Percentiles rank a stretch among this genome's conserved stretches.
These are phyloP conservation scores for Boletus bicolor DNA, from an alignment of 768 basidiomycete species.

Conservation along the genomic window DNA sequence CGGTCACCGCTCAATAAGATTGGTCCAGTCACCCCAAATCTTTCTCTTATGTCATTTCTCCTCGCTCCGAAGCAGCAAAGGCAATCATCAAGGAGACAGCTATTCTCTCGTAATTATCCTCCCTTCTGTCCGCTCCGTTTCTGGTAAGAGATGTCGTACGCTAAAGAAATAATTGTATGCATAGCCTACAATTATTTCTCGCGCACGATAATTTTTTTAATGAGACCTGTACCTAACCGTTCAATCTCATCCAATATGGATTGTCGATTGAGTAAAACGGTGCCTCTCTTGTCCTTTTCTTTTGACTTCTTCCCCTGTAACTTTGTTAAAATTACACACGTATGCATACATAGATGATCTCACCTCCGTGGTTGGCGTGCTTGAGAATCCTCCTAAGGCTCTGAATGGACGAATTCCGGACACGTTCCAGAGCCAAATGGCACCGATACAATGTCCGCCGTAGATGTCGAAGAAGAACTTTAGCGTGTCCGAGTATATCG, in stretches of 20 bases:
- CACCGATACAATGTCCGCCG: slow-evolving; percentile 78
- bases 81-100: slow-evolving; percentile 30
- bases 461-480: slow-evolving; percentile 81
- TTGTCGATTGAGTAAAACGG: slow-evolving; percentile 63
- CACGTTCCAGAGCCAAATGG: slow-evolving; percentile 81
- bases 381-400: slow-evolving; percentile 80
- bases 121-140: neutral
- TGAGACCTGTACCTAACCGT: slow-evolving; percentile 66
- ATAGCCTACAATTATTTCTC: slow-evolving; percentile 3
- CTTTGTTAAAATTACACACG: neutral
- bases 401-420: slow-evolving; percentile 65
- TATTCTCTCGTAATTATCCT: slow-evolving; percentile 16
- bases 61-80: slow-evolving; percentile 29
- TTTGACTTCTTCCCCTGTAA: slow-evolving; percentile 31
- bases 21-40: slow-evolving; percentile 29
- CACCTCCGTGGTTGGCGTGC: slow-evolving; percentile 46
- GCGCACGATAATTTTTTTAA: slow-evolving; percentile 43
- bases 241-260: slow-evolving; percentile 73
- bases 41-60: slow-evolving; percentile 29
- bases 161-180: neutral
- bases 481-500: slow-evolving; percentile 69
- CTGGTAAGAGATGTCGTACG: neutral
- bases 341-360: slow-evolving; percentile 2
- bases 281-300: slow-evolving; percentile 49
- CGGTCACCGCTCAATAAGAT: slow-evolving; percentile 1